Conservation (phyloP, 2,329 filamentous ascomycete genomes). For the Diaporthe nobilis region DNA sequence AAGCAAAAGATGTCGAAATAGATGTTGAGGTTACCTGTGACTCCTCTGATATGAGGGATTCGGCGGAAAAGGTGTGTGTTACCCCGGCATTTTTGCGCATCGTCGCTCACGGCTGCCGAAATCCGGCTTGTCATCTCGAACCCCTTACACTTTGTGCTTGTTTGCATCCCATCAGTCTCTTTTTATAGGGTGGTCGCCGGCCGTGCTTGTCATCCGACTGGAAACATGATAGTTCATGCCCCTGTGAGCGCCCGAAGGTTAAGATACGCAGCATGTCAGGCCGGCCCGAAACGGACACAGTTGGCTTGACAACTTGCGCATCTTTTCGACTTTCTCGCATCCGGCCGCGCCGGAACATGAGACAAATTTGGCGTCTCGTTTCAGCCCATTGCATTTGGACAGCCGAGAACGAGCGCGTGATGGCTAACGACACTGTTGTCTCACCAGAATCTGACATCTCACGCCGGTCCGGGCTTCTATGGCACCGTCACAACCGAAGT, state of each 20-base stretch:
- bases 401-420: neutral
- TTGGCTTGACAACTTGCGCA: neutral
- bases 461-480: conserved; percentile 54
- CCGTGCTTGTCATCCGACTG: neutral
- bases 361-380: conserved; percentile 9
- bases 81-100: conserved; percentile 32
- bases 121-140: neutral
- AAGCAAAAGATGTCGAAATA: conserved; percentile 46
- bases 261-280: neutral
- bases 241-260: neutral
- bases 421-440: conserved; percentile 34
- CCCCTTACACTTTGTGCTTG: neutral
- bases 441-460: conserved; percentile 38
- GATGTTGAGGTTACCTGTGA: conserved; percentile 46
- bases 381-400: neutral
- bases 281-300: neutral
- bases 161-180: neutral
- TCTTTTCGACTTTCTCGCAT: neutral
- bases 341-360: conserved; percentile 2
- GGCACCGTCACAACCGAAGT: conserved; percentile 69
- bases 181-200: neutral
- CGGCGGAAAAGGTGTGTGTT: conserved; percentile 41
- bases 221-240: conserved; percentile 5
- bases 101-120: conserved; percentile 20
- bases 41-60: conserved; percentile 41